Conservation (phyloP, 176 grass and related monocot genomes). For the Musa itinerans region DNA sequence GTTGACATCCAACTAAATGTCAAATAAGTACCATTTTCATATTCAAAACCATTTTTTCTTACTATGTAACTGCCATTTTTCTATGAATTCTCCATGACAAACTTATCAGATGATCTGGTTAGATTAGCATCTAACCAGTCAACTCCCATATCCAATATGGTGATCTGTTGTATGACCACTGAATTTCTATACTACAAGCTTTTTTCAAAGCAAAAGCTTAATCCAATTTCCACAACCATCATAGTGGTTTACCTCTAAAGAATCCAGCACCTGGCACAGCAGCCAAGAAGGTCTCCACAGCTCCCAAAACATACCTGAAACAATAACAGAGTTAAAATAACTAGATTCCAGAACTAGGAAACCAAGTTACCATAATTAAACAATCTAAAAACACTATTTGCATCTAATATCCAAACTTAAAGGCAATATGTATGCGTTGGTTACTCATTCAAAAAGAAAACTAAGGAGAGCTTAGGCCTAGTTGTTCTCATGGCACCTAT, state of each 20-base stretch:
- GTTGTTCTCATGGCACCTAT: neutral
- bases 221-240: conserved; percentile 8
- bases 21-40: too few species aligned
- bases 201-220: neutral
- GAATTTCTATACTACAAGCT: neutral
- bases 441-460: too few species aligned
- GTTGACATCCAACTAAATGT: too few species aligned
- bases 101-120: neutral
- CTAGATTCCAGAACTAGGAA: too few species aligned
- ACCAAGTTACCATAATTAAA: too few species aligned
- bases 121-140: neutral
- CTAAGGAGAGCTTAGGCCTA: too few species aligned
- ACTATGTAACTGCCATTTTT: neutral
- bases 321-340: neutral
- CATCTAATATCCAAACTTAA: too few species aligned
- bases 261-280: conserved; percentile 89
- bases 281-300: conserved; percentile 97
- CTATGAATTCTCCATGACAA: neutral
- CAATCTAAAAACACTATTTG: too few species aligned
- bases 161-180: neutral
- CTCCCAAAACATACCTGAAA: conserved; percentile 97
- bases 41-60: too few species aligned
- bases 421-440: too few species aligned
- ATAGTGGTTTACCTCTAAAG: conserved; percentile 50
- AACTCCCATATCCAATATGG: neutral